These are phyloP conservation scores for Sarcodon aspratus DNA, from an alignment of 768 basidiomycete genomes.

Conservation along the genomic window DNA sequence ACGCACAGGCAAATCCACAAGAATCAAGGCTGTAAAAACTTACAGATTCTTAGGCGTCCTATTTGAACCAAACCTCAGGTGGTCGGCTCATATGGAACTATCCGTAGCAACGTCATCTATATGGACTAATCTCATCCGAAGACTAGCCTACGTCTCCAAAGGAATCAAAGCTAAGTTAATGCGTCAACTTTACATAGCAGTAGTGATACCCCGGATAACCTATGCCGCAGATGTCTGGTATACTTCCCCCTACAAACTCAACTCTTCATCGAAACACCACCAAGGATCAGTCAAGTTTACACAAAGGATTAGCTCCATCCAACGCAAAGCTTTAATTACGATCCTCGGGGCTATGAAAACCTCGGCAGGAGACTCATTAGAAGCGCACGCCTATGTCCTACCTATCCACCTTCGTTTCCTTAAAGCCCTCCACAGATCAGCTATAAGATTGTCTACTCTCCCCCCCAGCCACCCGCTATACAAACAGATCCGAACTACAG, in stretches of 20 bases:
- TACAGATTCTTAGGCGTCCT: constrained; percentile 5
- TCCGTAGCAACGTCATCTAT: constrained; percentile 1
- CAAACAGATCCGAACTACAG: constrained; percentile 2
- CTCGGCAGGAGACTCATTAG: constrained; percentile 11
- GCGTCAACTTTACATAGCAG: background rate
- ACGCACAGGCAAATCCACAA: background rate
- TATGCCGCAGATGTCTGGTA: too few species aligned
- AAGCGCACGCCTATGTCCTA: constrained; percentile 9
- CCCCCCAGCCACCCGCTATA: constrained; percentile 10
- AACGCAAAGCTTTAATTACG: too few species aligned
- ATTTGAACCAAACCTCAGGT: constrained; percentile 1
- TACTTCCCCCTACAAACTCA: too few species aligned
- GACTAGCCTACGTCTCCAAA: background rate
- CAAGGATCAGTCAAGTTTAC: too few species aligned
- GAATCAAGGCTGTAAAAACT: background rate
- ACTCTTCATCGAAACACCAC: too few species aligned
- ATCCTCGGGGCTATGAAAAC: too few species aligned
- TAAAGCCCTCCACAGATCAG: constrained; percentile 4
- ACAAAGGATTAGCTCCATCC: too few species aligned
- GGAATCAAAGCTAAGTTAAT: background rate
- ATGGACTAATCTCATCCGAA: background rate
- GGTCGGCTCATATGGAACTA: constrained; percentile 1
- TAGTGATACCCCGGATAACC: too few species aligned
- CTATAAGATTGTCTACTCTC: constrained; percentile 10
- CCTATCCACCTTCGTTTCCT: constrained; percentile 10